Evolutionary conservation across 805 yeast species (phyloP), one percentile per base, ranked within the genome.

Genomic region (Saccharomycopsis amapae): DNA sequence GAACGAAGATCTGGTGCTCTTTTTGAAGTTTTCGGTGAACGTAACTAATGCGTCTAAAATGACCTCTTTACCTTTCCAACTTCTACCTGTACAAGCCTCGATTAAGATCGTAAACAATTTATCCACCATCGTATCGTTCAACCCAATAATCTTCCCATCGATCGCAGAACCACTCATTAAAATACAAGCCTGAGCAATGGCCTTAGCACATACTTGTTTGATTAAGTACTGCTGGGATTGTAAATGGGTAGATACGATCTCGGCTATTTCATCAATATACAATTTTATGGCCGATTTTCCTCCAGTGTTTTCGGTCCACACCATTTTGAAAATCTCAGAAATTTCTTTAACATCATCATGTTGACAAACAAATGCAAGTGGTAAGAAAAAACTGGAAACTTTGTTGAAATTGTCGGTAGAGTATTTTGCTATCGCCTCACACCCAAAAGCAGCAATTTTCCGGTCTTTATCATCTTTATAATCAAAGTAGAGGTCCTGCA

Each of bases 1-100:
- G 1, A 53, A 47, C 26, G 64, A 57, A 1, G 56, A 45, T 0
- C 45, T 40, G 12, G 79, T 53, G 6, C 13, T 19, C 12, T 31
- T 35, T 26, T 43, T 32, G 37, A 58, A 65, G 0, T 53, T 55
- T 39, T 67, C 62, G 6, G 78, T 69, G 26, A 84, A 67, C 1
- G 76, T 62, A 0, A 85, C 82, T 44, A 89, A 64, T 0, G 96
- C 85, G 31, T 76, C 78, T 17, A 87, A 65, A 1, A 93, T 72
- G 24, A 69, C 62, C 54, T 88, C 96, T 56, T 90, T 90, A 4
- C 97, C 97, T 13, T 72, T 71, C 93, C 96, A 90, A 7, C 90
- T 75, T 49, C 94, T 76, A 1, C 96, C 96, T 45, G 71, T 68
- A 45, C 79, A 69, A 0, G 94, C 77, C 24, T 70, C 71, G 15